phyloP scores from a whole-genome alignment of 495 filamentous ascomycete species.

The Pyronema domesticum region DNA sequence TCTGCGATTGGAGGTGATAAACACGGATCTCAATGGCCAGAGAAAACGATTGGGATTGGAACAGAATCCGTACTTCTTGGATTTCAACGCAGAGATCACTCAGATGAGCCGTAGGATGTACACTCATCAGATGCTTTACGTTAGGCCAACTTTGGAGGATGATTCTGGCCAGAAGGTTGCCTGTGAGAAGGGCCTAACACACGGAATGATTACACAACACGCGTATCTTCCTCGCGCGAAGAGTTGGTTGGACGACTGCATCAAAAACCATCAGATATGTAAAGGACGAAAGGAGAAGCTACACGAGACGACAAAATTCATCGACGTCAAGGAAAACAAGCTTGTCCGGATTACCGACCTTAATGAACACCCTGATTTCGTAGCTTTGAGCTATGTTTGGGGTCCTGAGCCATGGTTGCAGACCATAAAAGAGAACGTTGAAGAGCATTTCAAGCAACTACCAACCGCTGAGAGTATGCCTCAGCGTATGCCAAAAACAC shows the following conservation, averaged over 20 bases:
- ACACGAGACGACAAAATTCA: background rate
- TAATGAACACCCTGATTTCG: background rate
- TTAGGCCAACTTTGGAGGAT: background rate
- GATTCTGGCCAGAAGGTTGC: background rate
- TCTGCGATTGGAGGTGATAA: background rate
- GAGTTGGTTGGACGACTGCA: background rate
- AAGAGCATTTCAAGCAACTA: background rate
- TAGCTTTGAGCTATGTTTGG: constrained; percentile 17
- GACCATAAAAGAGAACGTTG: background rate
- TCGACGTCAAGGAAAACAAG: background rate
- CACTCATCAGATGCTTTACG: background rate
- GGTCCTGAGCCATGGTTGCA: background rate
- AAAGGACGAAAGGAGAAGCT: background rate
- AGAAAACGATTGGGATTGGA: background rate
- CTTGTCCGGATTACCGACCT: background rate
- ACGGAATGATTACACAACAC: background rate
- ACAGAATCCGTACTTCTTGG: background rate
- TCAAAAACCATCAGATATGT: background rate
- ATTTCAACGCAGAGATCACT: background rate
- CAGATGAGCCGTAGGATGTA: background rate
- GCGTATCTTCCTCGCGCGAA: background rate
- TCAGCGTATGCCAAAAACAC: constrained; percentile 5
- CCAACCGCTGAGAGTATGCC: background rate
- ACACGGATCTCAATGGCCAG: background rate
- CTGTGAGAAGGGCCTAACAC: background rate